These are phyloP conservation scores for Coemansia linderi DNA, from an alignment of 371 early-diverging fungal genomes.

Conservation along the genomic window DNA sequence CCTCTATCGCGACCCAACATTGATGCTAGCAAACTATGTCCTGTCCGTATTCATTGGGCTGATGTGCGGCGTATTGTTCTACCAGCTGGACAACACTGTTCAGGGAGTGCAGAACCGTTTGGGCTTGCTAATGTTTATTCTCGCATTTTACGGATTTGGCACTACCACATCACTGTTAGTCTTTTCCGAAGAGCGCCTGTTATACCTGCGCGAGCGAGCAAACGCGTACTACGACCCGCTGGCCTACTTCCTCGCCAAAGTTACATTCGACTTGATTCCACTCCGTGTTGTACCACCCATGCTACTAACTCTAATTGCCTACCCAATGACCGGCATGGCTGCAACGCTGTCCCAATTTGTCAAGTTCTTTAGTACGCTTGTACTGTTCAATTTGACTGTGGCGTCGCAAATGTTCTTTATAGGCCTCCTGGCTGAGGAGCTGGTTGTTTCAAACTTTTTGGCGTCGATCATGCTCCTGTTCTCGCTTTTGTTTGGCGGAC, in stretches of 20 bases:
- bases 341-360: constrained; percentile 67
- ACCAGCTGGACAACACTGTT: constrained; percentile 75
- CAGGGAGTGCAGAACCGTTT: constrained; percentile 54
- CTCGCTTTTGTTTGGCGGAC: constrained; percentile 88
- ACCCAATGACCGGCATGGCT: constrained; percentile 85
- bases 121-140: constrained; percentile 54
- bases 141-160: constrained; percentile 50
- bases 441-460: constrained; percentile 79
- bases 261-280: constrained; percentile 55
- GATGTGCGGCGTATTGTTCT: constrained; percentile 82
- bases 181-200: constrained; percentile 56
- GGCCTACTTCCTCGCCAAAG: constrained; percentile 51
- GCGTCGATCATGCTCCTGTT: constrained; percentile 81
- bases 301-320: constrained; percentile 80
- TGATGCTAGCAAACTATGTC: constrained; percentile 81
- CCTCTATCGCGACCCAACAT: constrained; percentile 82
- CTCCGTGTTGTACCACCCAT: constrained; percentile 67
- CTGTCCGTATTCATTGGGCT: constrained; percentile 72
- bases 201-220: constrained; percentile 50
- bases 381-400: constrained; percentile 82
- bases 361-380: constrained; percentile 83
- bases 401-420: constrained; percentile 80
- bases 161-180: constrained; percentile 46
- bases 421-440: constrained; percentile 72
- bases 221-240: constrained; percentile 53